These are phyloP conservation scores for Candida sanyaensis DNA, from an alignment of 1,139 yeast genomes.

Conservation along the genomic window DNA sequence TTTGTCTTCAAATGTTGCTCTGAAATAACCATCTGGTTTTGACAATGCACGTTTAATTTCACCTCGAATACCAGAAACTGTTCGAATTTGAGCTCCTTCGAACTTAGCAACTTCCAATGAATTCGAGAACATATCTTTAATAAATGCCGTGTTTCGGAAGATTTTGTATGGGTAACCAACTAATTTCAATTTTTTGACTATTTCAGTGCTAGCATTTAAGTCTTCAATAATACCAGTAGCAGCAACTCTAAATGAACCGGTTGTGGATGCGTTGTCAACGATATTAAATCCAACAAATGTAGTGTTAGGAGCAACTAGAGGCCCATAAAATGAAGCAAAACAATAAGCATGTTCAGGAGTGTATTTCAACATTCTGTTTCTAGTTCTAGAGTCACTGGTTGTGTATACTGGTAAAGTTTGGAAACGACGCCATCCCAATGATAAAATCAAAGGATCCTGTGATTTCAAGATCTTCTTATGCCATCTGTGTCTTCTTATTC, in stretches of 20 bases:
- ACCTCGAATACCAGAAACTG: constrained; percentile 97
- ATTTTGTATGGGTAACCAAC: constrained; percentile 95
- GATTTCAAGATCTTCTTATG: constrained; percentile 94
- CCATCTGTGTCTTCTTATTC: constrained; percentile 98
- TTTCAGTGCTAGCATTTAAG: constrained; percentile 84
- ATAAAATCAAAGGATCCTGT: constrained; percentile 90
- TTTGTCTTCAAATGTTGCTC: constrained; percentile 99
- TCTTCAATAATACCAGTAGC: constrained; percentile 98
- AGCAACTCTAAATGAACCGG: constrained; percentile 90
- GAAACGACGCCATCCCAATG: constrained; percentile 98
- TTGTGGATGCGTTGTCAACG: constrained; percentile 79
- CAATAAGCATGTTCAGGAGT: constrained; percentile 99
- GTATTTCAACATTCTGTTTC: constrained; percentile 96
- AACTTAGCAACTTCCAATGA: constrained; percentile 95
- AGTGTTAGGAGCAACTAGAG: constrained; percentile 94
- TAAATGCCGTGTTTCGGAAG: constrained; percentile 93
- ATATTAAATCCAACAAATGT: constrained; percentile 95
- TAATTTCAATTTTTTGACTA: constrained; percentile 91
- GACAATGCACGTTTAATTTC: constrained; percentile 94
- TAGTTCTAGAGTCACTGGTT: constrained; percentile 94
- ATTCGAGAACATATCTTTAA: constrained; percentile 93
- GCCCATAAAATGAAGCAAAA: constrained; percentile 95
- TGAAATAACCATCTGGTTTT: constrained; percentile 93
- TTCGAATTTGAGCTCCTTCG: constrained; percentile 95
- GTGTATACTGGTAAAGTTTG: constrained; percentile 96